phyloP scores from a whole-genome alignment of 177 flowering plant genomes.

The Vitis hybrid region DNA sequence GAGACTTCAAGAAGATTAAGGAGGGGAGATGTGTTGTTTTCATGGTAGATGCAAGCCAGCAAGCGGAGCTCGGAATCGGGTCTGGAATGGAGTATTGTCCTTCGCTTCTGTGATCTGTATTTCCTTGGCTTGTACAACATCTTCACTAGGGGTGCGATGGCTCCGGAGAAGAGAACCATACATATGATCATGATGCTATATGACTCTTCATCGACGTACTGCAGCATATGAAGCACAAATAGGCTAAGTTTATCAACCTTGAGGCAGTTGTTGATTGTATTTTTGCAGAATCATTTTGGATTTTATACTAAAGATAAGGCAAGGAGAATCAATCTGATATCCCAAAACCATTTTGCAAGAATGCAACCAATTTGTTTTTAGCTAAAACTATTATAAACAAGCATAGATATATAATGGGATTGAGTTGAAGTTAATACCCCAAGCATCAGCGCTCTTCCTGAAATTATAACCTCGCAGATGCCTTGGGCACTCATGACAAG shows the following conservation, averaged over 20 bases:
- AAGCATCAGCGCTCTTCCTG: background rate
- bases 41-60: conserved; percentile 27
- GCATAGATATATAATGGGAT: too few species aligned
- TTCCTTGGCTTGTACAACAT: conserved; percentile 31
- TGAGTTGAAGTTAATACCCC: background rate
- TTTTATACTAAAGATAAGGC: too few species aligned
- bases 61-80: conserved; percentile 29
- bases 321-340: background rate
- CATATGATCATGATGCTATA: conserved; percentile 7
- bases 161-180: conserved; percentile 17
- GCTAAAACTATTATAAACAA: too few species aligned
- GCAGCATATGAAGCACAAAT: background rate
- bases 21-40: conserved; percentile 25
- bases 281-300: too few species aligned
- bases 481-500: conserved; percentile 47
- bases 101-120: conserved; percentile 17
- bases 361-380: too few species aligned
- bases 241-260: too few species aligned
- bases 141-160: conserved; percentile 19
- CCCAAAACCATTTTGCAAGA: too few species aligned
- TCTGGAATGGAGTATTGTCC: conserved; percentile 27
- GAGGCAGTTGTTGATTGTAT: too few species aligned
- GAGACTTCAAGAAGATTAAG: conserved; percentile 34
- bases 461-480: conserved; percentile 26
- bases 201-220: conserved; percentile 15